Conservation (phyloP, 1,284 basidiomycete genomes). For the Afroboletus lepidellus region DNA sequence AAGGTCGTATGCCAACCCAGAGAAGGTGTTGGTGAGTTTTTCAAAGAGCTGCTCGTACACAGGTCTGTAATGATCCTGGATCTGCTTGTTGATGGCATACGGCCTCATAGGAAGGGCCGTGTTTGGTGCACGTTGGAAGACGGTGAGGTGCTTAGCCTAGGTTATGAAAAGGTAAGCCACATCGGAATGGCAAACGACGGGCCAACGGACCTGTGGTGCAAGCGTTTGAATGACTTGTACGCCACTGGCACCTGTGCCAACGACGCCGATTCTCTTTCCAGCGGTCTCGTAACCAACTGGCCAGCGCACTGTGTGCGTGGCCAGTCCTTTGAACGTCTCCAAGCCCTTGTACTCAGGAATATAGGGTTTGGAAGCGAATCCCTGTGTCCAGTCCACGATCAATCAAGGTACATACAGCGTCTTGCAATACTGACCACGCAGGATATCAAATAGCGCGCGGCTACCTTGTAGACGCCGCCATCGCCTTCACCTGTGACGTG, state of each 20-base stretch:
- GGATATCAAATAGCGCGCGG: constrained; percentile 8
- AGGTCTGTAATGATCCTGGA: constrained; percentile 9
- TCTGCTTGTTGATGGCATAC: constrained; percentile 4
- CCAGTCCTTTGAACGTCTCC: constrained; percentile 9
- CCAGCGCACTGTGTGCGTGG: constrained; percentile 11
- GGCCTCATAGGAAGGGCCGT: constrained; percentile 10
- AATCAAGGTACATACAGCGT: too few relatives aligned
- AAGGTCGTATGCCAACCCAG: constrained; percentile 1
- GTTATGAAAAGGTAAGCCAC: neutral
- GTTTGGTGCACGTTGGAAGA: constrained; percentile 17
- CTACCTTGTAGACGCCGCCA: constrained; percentile 2
- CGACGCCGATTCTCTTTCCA: constrained; percentile 13
- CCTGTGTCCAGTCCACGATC: constrained; percentile 1
- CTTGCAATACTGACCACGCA: constrained; percentile 10
- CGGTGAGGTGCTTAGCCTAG: constrained; percentile 12
- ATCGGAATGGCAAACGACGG: neutral
- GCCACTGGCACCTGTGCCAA: constrained; percentile 15
- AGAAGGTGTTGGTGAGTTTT: constrained; percentile 7
- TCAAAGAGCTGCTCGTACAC: constrained; percentile 13
- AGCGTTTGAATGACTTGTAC: constrained; percentile 14
- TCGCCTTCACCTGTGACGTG: constrained; percentile 11
- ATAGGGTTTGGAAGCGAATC: constrained; percentile 8
- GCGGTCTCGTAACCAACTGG: constrained; percentile 5
- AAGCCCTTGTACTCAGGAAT: constrained; percentile 14
- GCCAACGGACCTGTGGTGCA: constrained; percentile 9